Evolutionary conservation across 179 eudicot species (phyloP), one percentile per base, ranked within the genome.

Genomic region (Nepenthes alata): DNA sequence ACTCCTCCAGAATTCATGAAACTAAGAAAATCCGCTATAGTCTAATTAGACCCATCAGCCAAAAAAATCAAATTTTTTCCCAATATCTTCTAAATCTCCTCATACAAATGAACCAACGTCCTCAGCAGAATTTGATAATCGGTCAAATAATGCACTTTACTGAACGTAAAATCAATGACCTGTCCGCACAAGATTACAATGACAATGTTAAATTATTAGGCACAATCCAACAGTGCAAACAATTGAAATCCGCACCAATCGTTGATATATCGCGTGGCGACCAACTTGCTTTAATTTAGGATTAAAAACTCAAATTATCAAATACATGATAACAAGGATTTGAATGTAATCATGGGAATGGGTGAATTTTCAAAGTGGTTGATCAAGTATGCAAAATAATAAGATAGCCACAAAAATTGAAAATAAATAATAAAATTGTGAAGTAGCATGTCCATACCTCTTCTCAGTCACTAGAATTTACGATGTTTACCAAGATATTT

Each of bases 91-190:
- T 60, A 47, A 64, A 25, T 53, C 57, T 13, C 49, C 65, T 69
- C 64, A 60, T 37, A 57, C 13, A 60, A 56, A 57, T 57, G 8
- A 37, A 4, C 50, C 54, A 55, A 63, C 37, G 34, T 49, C 55
- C 16, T n/a, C 13, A 5, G 6, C 55, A 52, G n/a, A 5, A 52
- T 12, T 41, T 41, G 8, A 50, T 4, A 50, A 11, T 50, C 11
- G 53, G 53, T 6, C 53, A 50, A 50, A 3, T 50, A 5, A 5
- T 3, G 45, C 45, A 41, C 45, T 11, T 11, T 3, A 13, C 9
- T 34, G 52, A 56, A 66, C 45, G 52, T 51, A 53, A 52, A 63
- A 59, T 68, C 57, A 69, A 57, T 51, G 53, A 47, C 76, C 83
- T 74, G 72, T n/a, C 54, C 14, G 3, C 38, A 66, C 13, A 65